A percentile compares a stretch with the other conserved stretches of the same genome.
These are phyloP conservation scores for Kodamaea kakaduensis DNA, from an alignment of 805 yeast species.

Conservation along the genomic window DNA sequence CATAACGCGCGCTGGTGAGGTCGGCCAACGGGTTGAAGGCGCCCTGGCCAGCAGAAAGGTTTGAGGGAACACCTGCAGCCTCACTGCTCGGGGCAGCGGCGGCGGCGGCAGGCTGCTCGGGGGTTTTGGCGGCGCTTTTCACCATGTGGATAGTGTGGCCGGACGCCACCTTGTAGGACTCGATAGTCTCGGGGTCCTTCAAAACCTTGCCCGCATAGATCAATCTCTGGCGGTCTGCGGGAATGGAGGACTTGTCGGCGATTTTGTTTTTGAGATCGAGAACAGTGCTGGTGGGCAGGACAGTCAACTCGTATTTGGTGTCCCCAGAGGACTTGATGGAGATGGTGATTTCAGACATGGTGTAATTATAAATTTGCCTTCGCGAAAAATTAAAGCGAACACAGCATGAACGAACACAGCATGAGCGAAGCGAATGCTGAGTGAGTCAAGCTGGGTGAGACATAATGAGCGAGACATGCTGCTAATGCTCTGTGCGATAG, in stretches of 20 bases:
- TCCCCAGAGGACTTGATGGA: conserved; percentile 61
- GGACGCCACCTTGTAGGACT: conserved; percentile 71
- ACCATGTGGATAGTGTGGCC: conserved; percentile 91
- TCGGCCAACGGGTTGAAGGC: conserved; percentile 89
- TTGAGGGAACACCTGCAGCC: conserved; percentile 56
- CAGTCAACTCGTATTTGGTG: conserved; percentile 65
- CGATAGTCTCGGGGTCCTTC: conserved; percentile 75
- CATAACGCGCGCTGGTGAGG: conserved; percentile 91
- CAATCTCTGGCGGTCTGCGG: conserved; percentile 78
- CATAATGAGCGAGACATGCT: too few species aligned
- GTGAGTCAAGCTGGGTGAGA: too few species aligned
- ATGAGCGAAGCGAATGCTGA: too few species aligned
- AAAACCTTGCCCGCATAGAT: conserved; percentile 93
- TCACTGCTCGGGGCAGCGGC: conserved; percentile 16
- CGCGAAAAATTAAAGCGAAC: too few species aligned
- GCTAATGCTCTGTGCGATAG: too few species aligned
- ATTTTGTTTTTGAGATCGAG: conserved; percentile 65
- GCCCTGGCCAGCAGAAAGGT: conserved; percentile 83
- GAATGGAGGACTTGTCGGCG: conserved; percentile 57
- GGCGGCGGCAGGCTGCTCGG: conserved; percentile 15
- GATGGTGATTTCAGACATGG: conserved; percentile 28
- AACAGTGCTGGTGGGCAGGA: conserved; percentile 54
- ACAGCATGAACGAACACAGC: too few species aligned
- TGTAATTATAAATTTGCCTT: too few species aligned
- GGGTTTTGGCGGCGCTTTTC: conserved; percentile 58